phyloP scores from a whole-genome alignment of 192 early-diverging fungal species.

The Coemansia sp. region DNA sequence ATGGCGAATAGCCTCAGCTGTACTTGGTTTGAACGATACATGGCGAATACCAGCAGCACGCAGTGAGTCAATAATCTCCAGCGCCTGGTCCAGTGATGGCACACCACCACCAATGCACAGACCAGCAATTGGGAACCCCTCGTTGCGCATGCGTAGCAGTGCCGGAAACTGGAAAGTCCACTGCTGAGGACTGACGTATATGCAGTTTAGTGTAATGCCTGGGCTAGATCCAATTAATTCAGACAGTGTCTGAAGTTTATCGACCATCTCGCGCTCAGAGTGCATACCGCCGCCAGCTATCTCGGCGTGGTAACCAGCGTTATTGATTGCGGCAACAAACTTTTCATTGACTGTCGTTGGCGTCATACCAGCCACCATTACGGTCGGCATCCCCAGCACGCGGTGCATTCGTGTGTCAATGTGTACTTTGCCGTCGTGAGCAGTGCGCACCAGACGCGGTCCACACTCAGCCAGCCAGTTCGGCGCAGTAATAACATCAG shows the following conservation, averaged over 20 bases:
- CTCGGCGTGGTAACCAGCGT: slow-evolving; percentile 89
- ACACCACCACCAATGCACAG: slow-evolving; percentile 91
- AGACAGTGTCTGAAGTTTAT: slow-evolving; percentile 74
- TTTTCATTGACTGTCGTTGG: slow-evolving; percentile 76
- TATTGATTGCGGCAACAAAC: slow-evolving; percentile 83
- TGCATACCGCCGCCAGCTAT: slow-evolving; percentile 90
- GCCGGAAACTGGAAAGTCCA: slow-evolving; percentile 83
- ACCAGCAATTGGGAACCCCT: slow-evolving; percentile 89
- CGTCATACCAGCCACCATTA: slow-evolving; percentile 97
- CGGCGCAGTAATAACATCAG: slow-evolving; percentile 69
- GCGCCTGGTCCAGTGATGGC: slow-evolving; percentile 81
- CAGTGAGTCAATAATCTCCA: slow-evolving; percentile 74
- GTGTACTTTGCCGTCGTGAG: slow-evolving; percentile 61
- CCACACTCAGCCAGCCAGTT: slow-evolving; percentile 87
- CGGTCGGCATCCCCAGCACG: slow-evolving; percentile 80
- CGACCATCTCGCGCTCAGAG: slow-evolving; percentile 66
- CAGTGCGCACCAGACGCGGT: slow-evolving; percentile 75
- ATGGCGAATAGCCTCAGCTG: slow-evolving; percentile 71
- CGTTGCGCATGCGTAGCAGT: slow-evolving; percentile 72
- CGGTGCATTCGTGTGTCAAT: slow-evolving; percentile 85
- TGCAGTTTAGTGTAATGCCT: slow-evolving; percentile 87
- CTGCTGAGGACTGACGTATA: slow-evolving; percentile 86
- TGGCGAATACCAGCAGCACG: slow-evolving; percentile 76
- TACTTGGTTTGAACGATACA: slow-evolving; percentile 82
- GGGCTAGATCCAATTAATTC: slow-evolving; percentile 70